Percentiles rank a stretch among this genome's conserved stretches.
These are phyloP conservation scores for Petunia secreta DNA, from an alignment of 257 asterid species.

Conservation along the genomic window DNA sequence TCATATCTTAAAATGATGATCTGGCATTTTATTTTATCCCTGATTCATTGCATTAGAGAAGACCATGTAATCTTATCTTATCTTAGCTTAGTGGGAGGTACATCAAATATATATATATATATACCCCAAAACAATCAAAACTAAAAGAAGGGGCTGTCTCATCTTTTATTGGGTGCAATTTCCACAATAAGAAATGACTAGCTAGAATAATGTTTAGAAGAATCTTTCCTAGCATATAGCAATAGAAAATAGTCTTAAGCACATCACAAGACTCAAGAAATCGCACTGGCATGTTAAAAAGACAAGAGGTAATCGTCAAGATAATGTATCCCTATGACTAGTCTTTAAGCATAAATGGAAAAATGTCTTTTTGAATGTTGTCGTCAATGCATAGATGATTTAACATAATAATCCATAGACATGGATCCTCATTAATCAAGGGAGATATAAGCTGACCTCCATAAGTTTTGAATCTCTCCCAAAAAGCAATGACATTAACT, in stretches of 20 bases:
- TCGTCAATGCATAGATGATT: not conserved
- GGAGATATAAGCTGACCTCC: not conserved
- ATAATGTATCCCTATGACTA: not conserved
- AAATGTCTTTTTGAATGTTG: conserved; percentile 6
- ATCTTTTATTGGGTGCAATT: not conserved
- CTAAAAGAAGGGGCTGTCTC: not conserved
- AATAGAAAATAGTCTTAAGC: not conserved
- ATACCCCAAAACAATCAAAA: not conserved
- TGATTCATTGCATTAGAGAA: not conserved
- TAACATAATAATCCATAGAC: not conserved
- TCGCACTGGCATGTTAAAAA: conserved; percentile 20
- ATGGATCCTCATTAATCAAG: not conserved
- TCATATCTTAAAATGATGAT: not conserved
- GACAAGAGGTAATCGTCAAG: not conserved
- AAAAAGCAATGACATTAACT: not conserved
- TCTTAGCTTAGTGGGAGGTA: conserved; percentile 5
- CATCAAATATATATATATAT: not conserved
- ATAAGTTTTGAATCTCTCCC: not conserved
- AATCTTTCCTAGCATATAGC: not conserved
- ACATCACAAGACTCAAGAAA: not conserved
- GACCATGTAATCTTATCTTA: not conserved
- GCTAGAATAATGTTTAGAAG: not conserved
- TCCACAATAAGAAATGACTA: not conserved
- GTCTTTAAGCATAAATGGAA: not conserved
- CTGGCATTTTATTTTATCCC: not conserved